Percentiles rank a stretch among this genome's conserved stretches.
These are phyloP conservation scores for Sarocladium kiliense DNA, from an alignment of 2,329 filamentous ascomycete species.

Conservation along the genomic window DNA sequence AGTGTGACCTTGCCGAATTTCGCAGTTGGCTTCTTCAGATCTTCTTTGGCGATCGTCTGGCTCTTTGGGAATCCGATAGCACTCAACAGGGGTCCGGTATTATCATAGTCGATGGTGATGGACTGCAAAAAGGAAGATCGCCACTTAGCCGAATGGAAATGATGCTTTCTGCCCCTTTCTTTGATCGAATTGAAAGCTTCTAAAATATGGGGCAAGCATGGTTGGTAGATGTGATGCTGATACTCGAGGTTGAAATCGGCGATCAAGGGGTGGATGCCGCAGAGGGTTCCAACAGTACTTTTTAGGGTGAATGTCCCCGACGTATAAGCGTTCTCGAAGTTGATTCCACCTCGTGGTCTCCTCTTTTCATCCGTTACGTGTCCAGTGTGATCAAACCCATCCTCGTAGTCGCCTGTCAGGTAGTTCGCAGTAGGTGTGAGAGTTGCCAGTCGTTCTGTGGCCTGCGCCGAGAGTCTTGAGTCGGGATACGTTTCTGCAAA, in stretches of 20 bases:
- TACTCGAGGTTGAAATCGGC: constrained; percentile 38
- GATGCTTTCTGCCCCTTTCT: neutral
- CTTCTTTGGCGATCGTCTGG: constrained; percentile 22
- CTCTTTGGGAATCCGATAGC: constrained; percentile 24
- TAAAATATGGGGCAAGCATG: constrained; percentile 36
- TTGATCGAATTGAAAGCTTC: constrained; percentile 25
- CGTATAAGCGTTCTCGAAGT: constrained; percentile 33
- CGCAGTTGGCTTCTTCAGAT: constrained; percentile 21
- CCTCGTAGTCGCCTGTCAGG: constrained; percentile 29
- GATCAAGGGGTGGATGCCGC: constrained; percentile 35
- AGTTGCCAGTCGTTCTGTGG: constrained; percentile 20
- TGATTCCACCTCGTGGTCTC: constrained; percentile 30
- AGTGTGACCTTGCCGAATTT: constrained; percentile 24
- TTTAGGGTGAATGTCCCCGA: constrained; percentile 39
- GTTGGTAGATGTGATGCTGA: constrained; percentile 36
- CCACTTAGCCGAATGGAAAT: constrained; percentile 20
- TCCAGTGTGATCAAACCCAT: constrained; percentile 23
- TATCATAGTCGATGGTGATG: constrained; percentile 27
- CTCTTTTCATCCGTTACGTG: constrained; percentile 11
- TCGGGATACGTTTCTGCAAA: constrained; percentile 26
- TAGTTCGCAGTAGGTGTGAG: constrained; percentile 27
- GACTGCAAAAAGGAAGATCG: constrained; percentile 27
- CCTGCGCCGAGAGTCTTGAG: constrained; percentile 25
- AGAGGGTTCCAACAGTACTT: constrained; percentile 34
- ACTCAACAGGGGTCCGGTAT: constrained; percentile 24